These are phyloP conservation scores for Aspergillus sparsus DNA, from an alignment of 495 filamentous ascomycete species.

Conservation along the genomic window DNA sequence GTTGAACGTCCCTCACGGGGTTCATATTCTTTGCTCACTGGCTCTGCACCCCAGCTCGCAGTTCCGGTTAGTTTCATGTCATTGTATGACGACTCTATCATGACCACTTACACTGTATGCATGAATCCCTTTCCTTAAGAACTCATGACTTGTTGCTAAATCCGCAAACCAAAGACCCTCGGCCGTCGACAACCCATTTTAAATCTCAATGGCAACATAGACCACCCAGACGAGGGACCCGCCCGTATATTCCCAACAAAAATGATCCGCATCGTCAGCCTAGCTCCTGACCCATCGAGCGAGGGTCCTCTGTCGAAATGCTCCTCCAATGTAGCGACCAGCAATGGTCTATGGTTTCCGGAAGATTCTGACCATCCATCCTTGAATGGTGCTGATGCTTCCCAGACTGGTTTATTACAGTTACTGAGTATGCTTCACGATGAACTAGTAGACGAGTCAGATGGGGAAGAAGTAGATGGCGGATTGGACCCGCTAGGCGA, in stretches of 20 bases:
- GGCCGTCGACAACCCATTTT: conserved; percentile 34
- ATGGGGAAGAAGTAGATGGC: conserved; percentile 4
- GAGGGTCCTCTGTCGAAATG: conserved; percentile 12
- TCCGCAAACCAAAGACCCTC: conserved; percentile 30
- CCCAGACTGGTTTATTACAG: conserved; percentile 32
- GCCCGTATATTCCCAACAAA: conserved; percentile 42
- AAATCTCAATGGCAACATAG: conserved; percentile 22
- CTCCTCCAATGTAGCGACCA: neutral
- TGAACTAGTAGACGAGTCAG: conserved; percentile 25
- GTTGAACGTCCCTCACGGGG: conserved; percentile 27
- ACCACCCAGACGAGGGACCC: conserved; percentile 22
- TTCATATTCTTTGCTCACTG: conserved; percentile 40
- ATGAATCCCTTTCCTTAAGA: conserved; percentile 9
- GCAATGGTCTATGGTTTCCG: conserved; percentile 16
- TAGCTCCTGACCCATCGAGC: conserved; percentile 30
- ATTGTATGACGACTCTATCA: conserved; percentile 41
- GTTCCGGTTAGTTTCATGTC: conserved; percentile 46
- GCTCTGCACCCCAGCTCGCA: conserved; percentile 37
- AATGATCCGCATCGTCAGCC: conserved; percentile 38
- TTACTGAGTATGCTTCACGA: conserved; percentile 36
- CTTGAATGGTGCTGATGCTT: conserved; percentile 22
- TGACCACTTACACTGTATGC: conserved; percentile 45
- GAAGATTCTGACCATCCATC: conserved; percentile 13
- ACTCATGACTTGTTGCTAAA: conserved; percentile 16
- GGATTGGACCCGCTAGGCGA: no score